Conservation (phyloP, 129 eudicot species). For the Glebionis coronaria region DNA sequence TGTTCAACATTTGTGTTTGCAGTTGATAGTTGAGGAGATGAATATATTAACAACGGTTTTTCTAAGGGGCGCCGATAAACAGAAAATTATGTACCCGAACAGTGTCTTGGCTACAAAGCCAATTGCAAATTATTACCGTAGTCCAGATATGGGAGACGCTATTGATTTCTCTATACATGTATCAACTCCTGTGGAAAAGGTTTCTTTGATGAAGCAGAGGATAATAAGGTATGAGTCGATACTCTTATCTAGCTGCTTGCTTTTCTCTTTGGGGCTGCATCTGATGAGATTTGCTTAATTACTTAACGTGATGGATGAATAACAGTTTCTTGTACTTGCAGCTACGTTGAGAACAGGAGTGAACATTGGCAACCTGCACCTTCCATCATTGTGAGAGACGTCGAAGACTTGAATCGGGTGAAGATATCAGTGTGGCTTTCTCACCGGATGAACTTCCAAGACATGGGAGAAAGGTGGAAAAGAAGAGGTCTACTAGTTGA, state of each 20-base stretch:
- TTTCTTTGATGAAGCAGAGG: slow-evolving; percentile 63
- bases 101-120: slow-evolving; percentile 71
- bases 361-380: slow-evolving; percentile 75
- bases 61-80: slow-evolving; percentile 64
- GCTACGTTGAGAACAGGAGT: slow-evolving; percentile 58
- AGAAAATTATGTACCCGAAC: slow-evolving; percentile 71
- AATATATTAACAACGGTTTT: slow-evolving; percentile 76
- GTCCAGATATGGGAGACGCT: slow-evolving; percentile 88
- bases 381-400: slow-evolving; percentile 55
- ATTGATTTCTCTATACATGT: slow-evolving; percentile 63
- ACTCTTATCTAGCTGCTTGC: neutral
- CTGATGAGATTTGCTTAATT: too few relatives aligned
- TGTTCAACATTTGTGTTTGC: slow-evolving; percentile 4
- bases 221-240: slow-evolving; percentile 44
- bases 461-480: slow-evolving; percentile 66
- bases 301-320: neutral
- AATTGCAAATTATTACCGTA: slow-evolving; percentile 63
- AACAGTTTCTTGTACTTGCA: slow-evolving; percentile 16
- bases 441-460: slow-evolving; percentile 67
- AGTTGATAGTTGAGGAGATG: slow-evolving; percentile 94
- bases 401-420: slow-evolving; percentile 68
- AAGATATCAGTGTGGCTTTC: slow-evolving; percentile 67
- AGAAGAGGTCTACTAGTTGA: slow-evolving; percentile 59
- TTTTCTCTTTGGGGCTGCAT: neutral
- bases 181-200: slow-evolving; percentile 68